A percentile compares a stretch with the other conserved stretches of the same genome.
Conservation (phyloP, 768 basidiomycete genomes). For the Mycena sanguinolenta region DNA sequence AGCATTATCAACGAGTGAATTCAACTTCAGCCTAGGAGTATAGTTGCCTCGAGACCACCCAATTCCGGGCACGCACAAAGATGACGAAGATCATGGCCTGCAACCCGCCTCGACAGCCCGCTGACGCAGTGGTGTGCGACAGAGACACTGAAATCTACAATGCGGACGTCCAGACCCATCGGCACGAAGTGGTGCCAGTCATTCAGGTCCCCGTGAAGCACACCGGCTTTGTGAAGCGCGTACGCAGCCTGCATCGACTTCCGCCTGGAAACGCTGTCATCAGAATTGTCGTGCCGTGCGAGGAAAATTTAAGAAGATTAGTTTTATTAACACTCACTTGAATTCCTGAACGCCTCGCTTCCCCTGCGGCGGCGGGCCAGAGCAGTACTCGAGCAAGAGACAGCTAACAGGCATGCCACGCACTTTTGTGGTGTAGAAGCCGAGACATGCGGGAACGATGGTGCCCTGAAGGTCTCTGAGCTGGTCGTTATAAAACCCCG, state of each 20-base stretch:
- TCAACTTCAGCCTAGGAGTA: not conserved
- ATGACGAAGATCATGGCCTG: slow-evolving; percentile 8
- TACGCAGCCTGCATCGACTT: slow-evolving; percentile 48
- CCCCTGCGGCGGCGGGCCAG: slow-evolving; percentile 29
- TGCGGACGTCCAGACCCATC: slow-evolving; percentile 46
- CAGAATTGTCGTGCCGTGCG: not conserved
- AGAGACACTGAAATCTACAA: slow-evolving; percentile 53
- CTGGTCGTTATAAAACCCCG: slow-evolving; percentile 48
- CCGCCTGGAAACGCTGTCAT: slow-evolving; percentile 41
- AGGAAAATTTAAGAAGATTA: too few species aligned
- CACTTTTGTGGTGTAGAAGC: slow-evolving; percentile 49
- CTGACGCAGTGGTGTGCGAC: slow-evolving; percentile 46
- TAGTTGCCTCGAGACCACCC: slow-evolving; percentile 16
- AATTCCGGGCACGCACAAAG: slow-evolving; percentile 26
- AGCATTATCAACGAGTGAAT: not conserved
- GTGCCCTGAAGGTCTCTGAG: slow-evolving; percentile 52
- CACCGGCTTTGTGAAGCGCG: slow-evolving; percentile 52
- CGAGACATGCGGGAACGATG: slow-evolving; percentile 55
- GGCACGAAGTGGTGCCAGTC: slow-evolving; percentile 47
- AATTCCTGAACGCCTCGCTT: slow-evolving; percentile 35
- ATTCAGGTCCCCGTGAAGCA: slow-evolving; percentile 51
- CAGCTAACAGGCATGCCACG: slow-evolving; percentile 45
- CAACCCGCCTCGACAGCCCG: slow-evolving; percentile 17
- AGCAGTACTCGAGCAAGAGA: slow-evolving; percentile 56
- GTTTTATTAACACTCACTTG: slow-evolving; percentile 40